These are phyloP conservation scores for Cyberlindnera euphorbiiphila DNA, from an alignment of 805 yeast genomes.

Conservation along the genomic window DNA sequence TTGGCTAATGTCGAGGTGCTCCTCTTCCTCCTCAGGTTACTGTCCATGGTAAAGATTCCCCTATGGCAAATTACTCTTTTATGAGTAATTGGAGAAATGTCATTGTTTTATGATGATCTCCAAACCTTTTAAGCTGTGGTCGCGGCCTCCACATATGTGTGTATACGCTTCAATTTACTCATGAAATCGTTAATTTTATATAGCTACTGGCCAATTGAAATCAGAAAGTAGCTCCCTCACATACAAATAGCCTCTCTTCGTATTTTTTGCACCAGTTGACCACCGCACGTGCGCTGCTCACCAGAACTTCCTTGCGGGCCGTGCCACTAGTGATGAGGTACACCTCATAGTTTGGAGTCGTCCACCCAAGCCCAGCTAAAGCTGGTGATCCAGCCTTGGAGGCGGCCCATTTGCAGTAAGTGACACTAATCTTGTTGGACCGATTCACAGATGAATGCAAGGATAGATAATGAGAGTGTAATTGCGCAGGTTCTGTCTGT, in stretches of 20 bases:
- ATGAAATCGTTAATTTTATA: too few species aligned
- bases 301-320: constrained; percentile 51
- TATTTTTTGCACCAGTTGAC: constrained; percentile 74
- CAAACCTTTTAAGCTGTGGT: neutral
- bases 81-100: too few species aligned
- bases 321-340: constrained; percentile 58
- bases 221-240: constrained; percentile 66
- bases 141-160: neutral
- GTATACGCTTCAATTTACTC: too few species aligned
- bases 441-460: constrained; percentile 29
- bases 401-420: constrained; percentile 40
- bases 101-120: too few species aligned
- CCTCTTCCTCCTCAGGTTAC: constrained; percentile 16
- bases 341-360: constrained; percentile 57
- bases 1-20: constrained; percentile 28
- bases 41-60: constrained; percentile 3
- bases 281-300: constrained; percentile 58
- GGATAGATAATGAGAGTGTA: constrained; percentile 24
- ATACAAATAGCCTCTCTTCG: constrained; percentile 66
- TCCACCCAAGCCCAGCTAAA: constrained; percentile 48
- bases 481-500: constrained; percentile 13
- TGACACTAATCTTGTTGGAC: constrained; percentile 37
- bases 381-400: constrained; percentile 13
- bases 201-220: neutral
- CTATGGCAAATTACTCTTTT: neutral